Base-by-base conservation (phyloP, 768 basidiomycete species). In the Cystofilobasidium macerans region DNA sequence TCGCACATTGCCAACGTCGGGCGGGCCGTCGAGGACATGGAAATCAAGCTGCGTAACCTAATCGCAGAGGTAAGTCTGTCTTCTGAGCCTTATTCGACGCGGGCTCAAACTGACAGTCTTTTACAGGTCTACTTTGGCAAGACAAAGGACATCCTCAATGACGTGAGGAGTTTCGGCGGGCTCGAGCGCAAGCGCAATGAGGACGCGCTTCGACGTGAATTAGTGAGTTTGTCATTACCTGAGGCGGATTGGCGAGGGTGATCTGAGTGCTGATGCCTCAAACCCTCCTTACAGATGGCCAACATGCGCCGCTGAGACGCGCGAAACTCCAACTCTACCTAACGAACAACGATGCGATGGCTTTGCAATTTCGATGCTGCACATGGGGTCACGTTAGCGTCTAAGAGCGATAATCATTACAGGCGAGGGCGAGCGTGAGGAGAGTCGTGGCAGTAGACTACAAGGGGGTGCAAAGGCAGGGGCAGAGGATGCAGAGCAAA, bases 41-140 rank as follows among this genome's bases (percentile, higher is more conserved):
- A 99, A 78, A 90, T 93, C 75, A 98, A 98, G 79, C 92, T 98
- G 90, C 83, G 95, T 43, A 95, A 95, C 76, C 79, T 91, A 64
- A 80, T 99, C 57, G 48, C 24, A 6, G 73, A 75, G 62, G 71
- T 74, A 13, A 18, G 24, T 48, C 47, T 16, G 7, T 18, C 12
- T 38, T 14, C 9, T 26, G 12, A 35, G 26, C 14, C 20, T 18
- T 16, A 35, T 47, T 20, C 8, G 33, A 35, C 35, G 40, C 62
- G 42, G 4, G 12, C 42, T 43, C 8, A 43, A 12, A 43, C 42
- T 4, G 14, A 6, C 45, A n/a, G 45, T 33, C 20, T 42, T 24
- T 42, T 22, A 18, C n/a, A 74, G 73, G 1, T 89, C 92, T 80
- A 89, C 94, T 18, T 94, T 93, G 90, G 91, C 43, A 95, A 98